Conservation (phyloP, 129 eudicot species). For the Helianthus annuus region DNA sequence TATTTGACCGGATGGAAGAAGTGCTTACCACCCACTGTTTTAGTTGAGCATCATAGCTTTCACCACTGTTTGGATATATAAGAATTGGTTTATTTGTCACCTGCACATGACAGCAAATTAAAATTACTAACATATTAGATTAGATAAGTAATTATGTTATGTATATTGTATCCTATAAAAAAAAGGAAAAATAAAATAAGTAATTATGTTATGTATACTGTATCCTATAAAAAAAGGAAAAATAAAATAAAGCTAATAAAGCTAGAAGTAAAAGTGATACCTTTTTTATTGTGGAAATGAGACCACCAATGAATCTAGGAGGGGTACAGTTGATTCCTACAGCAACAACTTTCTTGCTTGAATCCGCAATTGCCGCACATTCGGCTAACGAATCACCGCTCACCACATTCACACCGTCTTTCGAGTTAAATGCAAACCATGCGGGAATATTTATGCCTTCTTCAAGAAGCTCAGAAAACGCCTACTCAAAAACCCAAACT, state of each 20-base stretch:
- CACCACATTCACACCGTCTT: slow-evolving; percentile 70
- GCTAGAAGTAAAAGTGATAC: slow-evolving; percentile 33
- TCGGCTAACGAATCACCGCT: slow-evolving; percentile 77
- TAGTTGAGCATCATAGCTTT: slow-evolving; percentile 56
- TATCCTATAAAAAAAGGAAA: not conserved
- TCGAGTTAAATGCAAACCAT: slow-evolving; percentile 77
- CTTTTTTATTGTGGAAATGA: slow-evolving; percentile 50
- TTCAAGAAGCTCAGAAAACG: slow-evolving; percentile 82
- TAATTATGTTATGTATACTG: not conserved
- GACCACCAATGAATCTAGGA: slow-evolving; percentile 61
- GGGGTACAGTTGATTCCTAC: slow-evolving; percentile 88
- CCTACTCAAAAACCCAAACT: slow-evolving; percentile 38
- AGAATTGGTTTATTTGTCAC: slow-evolving; percentile 72
- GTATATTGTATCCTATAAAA: not conserved
- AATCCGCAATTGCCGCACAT: slow-evolving; percentile 67
- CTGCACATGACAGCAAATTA: slow-evolving; percentile 36
- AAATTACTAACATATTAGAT: not conserved
- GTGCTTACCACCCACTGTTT: slow-evolving; percentile 87
- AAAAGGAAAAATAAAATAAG: not conserved
- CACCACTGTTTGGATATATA: slow-evolving; percentile 85
- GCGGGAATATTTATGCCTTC: slow-evolving; percentile 73
- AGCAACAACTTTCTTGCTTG: slow-evolving; percentile 65
- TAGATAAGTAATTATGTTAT: not conserved
- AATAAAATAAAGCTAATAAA: not conserved
- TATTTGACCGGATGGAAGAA: not conserved